Conservation (phyloP, 2,329 filamentous ascomycete species). For the Phialophora verrucosa region DNA sequence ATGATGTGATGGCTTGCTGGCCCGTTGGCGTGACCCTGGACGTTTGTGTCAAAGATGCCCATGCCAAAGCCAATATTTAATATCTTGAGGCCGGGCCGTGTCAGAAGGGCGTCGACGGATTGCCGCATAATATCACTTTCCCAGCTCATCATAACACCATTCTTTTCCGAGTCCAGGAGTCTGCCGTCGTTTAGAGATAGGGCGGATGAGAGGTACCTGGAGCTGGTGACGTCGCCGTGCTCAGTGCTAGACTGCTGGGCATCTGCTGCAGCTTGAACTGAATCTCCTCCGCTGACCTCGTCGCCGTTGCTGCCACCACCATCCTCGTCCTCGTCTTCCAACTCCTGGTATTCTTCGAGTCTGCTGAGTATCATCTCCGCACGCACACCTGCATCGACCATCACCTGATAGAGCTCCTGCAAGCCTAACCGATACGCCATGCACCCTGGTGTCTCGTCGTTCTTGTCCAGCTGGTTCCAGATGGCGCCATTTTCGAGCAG, state of each 20-base stretch:
- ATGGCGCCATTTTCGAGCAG: constrained; percentile 88
- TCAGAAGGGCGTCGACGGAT: constrained; percentile 71
- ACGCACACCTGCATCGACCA: constrained; percentile 87
- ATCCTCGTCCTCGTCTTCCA: constrained; percentile 53
- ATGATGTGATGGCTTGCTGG: constrained; percentile 80
- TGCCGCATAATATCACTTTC: constrained; percentile 84
- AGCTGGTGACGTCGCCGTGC: constrained; percentile 31
- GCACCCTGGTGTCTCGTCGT: constrained; percentile 90
- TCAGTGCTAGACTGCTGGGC: constrained; percentile 46
- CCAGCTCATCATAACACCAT: constrained; percentile 95
- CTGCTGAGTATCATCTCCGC: constrained; percentile 85
- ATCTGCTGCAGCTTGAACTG: constrained; percentile 38
- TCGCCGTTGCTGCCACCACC: constrained; percentile 44
- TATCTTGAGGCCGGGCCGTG: constrained; percentile 68
- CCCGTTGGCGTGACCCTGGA: constrained; percentile 63
- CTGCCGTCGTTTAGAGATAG: constrained; percentile 69
- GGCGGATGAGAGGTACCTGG: constrained; percentile 67
- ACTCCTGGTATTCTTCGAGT: constrained; percentile 78
- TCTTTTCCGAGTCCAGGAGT: constrained; percentile 74
- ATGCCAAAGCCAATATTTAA: constrained; percentile 91
- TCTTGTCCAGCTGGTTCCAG: constrained; percentile 91
- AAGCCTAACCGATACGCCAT: constrained; percentile 74
- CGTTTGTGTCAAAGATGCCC: constrained; percentile 83
- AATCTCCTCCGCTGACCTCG: constrained; percentile 29
- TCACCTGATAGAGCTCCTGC: constrained; percentile 74